A percentile compares a stretch with the other conserved stretches of the same genome.
Evolutionary conservation across 305 asterid genomes (phyloP).

Genomic region (Plantago rigida): DNA sequence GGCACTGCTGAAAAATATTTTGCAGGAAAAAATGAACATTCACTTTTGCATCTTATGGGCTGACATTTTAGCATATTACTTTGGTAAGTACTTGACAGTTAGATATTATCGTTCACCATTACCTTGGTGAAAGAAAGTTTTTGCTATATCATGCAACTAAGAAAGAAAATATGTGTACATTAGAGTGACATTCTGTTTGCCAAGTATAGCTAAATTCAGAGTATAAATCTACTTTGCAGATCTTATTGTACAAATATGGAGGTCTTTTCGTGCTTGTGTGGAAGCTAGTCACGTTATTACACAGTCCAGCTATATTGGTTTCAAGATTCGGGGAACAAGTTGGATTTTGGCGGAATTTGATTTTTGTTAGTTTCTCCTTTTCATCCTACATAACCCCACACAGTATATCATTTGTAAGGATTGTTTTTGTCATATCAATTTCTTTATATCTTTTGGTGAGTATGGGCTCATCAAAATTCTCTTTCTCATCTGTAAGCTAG

Average conservation of each 20-base stretch:
- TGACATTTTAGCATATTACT: constrained; percentile 23
- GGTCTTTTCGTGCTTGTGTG: constrained; percentile 1
- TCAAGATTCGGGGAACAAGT: not conserved
- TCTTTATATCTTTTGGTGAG: not conserved
- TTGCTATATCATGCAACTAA: no score
- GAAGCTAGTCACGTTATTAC: not conserved
- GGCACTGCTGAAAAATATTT: constrained; percentile 26
- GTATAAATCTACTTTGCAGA: not conserved
- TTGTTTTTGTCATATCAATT: constrained; percentile 3
- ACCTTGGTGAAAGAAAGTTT: no score
- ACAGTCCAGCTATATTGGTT: not conserved
- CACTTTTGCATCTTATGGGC: constrained; percentile 22
- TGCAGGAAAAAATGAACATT: constrained; percentile 3
- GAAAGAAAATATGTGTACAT: not conserved
- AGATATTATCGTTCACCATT: not conserved
- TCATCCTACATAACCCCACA: not conserved
- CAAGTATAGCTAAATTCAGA: constrained; percentile 1
- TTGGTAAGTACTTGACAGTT: constrained; percentile 30
- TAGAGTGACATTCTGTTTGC: not conserved
- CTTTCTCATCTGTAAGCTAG: not conserved
- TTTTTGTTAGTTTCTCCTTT: constrained; percentile 3
- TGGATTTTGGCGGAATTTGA: not conserved
- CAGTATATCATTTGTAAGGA: not conserved
- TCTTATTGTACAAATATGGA: not conserved
- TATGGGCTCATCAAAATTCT: not conserved